Evolutionary conservation across 805 yeast genomes (phyloP).

Genomic region (Kuraishia ogatae): DNA sequence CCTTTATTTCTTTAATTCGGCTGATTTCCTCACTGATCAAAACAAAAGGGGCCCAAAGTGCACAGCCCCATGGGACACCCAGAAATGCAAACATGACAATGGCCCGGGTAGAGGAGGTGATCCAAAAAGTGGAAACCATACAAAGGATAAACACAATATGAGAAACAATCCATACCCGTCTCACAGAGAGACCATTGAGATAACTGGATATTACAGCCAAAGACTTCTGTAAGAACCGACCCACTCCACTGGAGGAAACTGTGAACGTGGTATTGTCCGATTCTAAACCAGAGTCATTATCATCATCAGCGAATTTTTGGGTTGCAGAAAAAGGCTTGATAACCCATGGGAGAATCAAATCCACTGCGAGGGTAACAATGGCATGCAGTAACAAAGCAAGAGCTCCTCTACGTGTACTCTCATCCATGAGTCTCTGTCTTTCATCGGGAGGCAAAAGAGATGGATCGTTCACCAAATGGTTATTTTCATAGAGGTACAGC

Average conservation of each 20-base stretch:
- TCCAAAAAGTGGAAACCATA: conserved; percentile 37
- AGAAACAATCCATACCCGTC: conserved; percentile 39
- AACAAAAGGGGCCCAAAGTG: conserved; percentile 62
- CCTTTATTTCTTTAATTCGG: conserved; percentile 39
- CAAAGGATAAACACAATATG: conserved; percentile 41
- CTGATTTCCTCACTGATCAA: conserved; percentile 50
- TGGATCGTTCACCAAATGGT: conserved; percentile 23
- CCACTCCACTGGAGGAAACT: neutral
- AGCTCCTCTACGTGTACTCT: conserved; percentile 43
- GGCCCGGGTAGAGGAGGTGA: conserved; percentile 31
- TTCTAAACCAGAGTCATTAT: neutral
- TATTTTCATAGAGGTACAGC: conserved; percentile 33
- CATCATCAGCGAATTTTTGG: neutral
- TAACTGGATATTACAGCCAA: neutral
- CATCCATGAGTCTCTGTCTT: conserved; percentile 26
- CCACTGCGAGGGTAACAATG: conserved; percentile 34
- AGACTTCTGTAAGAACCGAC: neutral
- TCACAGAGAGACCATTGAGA: conserved; percentile 18
- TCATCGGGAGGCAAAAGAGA: conserved; percentile 30
- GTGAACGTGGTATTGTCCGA: conserved; percentile 4
- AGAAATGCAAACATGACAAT: conserved; percentile 39
- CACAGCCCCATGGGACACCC: conserved; percentile 59
- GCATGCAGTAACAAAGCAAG: conserved; percentile 42
- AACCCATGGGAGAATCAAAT: conserved; percentile 34
- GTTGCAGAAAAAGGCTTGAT: conserved; percentile 12